Conservation (phyloP, 1,139 yeast genomes). For the Blastobotrys proliferans region DNA sequence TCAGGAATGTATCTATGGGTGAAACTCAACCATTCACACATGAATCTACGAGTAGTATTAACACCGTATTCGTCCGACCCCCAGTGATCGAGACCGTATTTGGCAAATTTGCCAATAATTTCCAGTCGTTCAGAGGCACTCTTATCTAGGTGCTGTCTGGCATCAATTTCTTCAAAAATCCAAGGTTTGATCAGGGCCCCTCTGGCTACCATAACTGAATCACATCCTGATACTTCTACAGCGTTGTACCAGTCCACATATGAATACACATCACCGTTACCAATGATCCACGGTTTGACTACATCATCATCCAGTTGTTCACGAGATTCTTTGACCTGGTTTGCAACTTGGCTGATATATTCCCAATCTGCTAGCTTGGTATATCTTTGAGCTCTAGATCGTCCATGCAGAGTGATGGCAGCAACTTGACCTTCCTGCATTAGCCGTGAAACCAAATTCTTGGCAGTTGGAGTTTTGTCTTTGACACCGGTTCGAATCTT, state of each 20-base stretch:
- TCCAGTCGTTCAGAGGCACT: constrained; percentile 85
- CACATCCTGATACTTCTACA: constrained; percentile 66
- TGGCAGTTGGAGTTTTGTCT: constrained; percentile 85
- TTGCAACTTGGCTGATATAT: constrained; percentile 73
- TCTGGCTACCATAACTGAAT: constrained; percentile 95
- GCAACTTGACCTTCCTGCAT: constrained; percentile 78
- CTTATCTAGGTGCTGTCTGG: constrained; percentile 86
- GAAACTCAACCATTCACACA: constrained; percentile 93
- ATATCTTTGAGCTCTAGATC: constrained; percentile 94
- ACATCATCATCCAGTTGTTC: constrained; percentile 42
- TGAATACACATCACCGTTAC: constrained; percentile 90
- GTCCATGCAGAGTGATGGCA: constrained; percentile 91
- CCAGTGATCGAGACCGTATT: constrained; percentile 93
- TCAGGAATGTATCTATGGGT: constrained; percentile 93
- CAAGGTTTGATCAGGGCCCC: constrained; percentile 98
- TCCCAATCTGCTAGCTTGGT: constrained; percentile 92
- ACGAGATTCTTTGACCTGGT: constrained; percentile 53
- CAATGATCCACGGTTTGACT: constrained; percentile 52
- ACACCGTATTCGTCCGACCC: constrained; percentile 96
- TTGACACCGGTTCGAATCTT: constrained; percentile 89
- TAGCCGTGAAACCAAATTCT: constrained; percentile 62
- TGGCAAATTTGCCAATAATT: constrained; percentile 61
- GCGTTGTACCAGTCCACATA: constrained; percentile 86
- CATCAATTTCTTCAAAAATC: constrained; percentile 94
- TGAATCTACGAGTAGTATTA: constrained; percentile 77